Base-by-base conservation (phyloP, 768 basidiomycete genomes). In the Leccinum uliginosum region DNA sequence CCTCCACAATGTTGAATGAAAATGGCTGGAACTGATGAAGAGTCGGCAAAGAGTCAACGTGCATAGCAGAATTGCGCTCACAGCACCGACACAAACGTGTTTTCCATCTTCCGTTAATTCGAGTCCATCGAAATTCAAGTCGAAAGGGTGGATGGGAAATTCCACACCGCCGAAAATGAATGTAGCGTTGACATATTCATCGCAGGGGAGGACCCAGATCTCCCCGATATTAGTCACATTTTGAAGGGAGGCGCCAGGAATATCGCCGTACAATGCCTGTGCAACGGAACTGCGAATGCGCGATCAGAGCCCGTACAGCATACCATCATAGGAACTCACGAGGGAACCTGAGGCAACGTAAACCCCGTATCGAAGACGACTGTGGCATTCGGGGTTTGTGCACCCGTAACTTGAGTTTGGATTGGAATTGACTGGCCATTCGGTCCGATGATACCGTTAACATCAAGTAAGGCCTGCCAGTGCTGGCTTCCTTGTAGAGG, bases 301-400 rank as follows among this genome's bases (percentile, higher is more conserved):
- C 52, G n/a, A 50, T 61, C 56, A 59, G 62, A 64, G 27, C 48
- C 56, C 40, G 58, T 57, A 29, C 50, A 52, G 63, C 35, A 61
- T 27, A 26, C 54, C 19, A 43, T 17, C 3, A 11, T 19, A 49
- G 3, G 11, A n/a, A 29, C 74, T 47, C 66, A 82, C 81, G 73
- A 60, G 51, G 84, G 76, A 38, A 87, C 76, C 65, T 88, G 87
- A 12, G 85, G 80, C 3, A 88, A 73, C 0, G 85, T 78, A 67
- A 86, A 89, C 0, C 89, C 88, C 4, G 85, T 83, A 65, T 91
- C 89, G 29, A 89, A 72, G 3, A 90, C 75, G 4, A 80, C 80
- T 2, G 84, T 85, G 8, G 82, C 72, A 60, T 83, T 83, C 15
- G 72, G 71, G 10, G 69, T 70, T 47, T 79, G 69, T 26, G 71